Base-by-base conservation (phyloP, 2,329 filamentous ascomycete genomes). In the Microdochium bolleyi region DNA sequence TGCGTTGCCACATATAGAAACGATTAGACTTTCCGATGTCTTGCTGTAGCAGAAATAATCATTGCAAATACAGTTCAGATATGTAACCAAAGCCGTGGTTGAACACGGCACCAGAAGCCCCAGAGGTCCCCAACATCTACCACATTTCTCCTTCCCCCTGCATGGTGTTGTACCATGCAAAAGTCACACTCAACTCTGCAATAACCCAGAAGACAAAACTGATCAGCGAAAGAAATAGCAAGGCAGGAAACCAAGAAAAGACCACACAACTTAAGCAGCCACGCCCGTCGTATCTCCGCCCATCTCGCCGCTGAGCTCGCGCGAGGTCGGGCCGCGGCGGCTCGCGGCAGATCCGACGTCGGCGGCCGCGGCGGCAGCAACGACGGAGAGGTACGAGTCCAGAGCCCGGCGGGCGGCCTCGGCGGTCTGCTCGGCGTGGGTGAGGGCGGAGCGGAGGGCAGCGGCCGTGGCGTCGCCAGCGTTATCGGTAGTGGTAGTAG, bases 261-360 rank as follows among this genome's bases (percentile, higher is more conserved):
- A 32, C 22, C 3, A 22, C 21, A 22, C 9, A 48, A n/a, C 25
- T 13, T 19, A 19, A 22, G 13, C 41, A 50, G 22, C 16, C 19
- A n/a, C 51, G 24, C 49, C 5, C 22, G 8, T 50, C 44, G 81
- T 84, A 74, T 84, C 81, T 19, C 80, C 80, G 53, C 79, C 78
- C 79, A 84, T 81, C 72, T 84, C 81, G 50, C 80, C 80, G 60
- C 75, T 74, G 66, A 83, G 60, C 59, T 82, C 78, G 52, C 80
- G 66, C 61, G 76, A 79, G 34, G 77, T 78, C 49, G 74, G 68
- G 2, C 76, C 77, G n/a, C 73, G 70, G 25, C 73, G 53, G n/a
- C 55, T 61, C 37, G 63, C 55, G 55, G 60, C 49, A 61, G 55
- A 53, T 21, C 56, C 59, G 27, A 57, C 57, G 21, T 58, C 54